phyloP scores from a whole-genome alignment of 306 rosid genomes.

The Sophora flavescens region DNA sequence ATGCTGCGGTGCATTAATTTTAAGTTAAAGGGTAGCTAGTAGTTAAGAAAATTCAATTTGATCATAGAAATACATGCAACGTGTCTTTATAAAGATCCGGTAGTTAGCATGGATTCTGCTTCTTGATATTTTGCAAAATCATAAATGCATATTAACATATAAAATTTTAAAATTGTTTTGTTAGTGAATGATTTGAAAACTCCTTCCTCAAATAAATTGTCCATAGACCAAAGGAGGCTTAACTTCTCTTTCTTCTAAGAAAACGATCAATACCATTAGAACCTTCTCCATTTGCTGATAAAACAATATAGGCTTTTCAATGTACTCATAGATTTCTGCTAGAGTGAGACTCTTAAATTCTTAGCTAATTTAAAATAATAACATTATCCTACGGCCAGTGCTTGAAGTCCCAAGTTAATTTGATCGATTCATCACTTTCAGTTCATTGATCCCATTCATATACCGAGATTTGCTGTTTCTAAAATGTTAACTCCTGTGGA shows the following conservation, averaged over 20 bases:
- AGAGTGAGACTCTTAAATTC: no score
- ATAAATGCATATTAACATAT: not conserved
- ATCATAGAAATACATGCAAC: slow-evolving; percentile 21
- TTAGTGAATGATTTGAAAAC: not conserved
- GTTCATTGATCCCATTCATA: not conserved
- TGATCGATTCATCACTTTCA: not conserved
- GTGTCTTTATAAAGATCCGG: not conserved
- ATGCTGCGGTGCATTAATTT: not conserved
- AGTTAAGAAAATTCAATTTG: slow-evolving; percentile 46
- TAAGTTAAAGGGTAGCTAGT: slow-evolving; percentile 47
- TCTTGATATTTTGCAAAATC: not conserved
- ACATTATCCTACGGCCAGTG: no score
- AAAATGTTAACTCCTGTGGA: not conserved
- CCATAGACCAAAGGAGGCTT: not conserved
- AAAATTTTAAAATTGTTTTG: no score
- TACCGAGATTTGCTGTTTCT: not conserved
- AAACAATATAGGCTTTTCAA: not conserved
- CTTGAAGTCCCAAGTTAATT: not conserved
- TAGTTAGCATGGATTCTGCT: not conserved
- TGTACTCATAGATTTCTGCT: not conserved
- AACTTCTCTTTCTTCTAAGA: not conserved
- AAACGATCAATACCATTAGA: no score
- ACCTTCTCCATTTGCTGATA: not conserved
- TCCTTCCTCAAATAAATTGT: not conserved
- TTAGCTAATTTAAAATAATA: no score